Evolutionary conservation across 805 yeast species (phyloP).

Genomic region (Gaillardinia entomophila): DNA sequence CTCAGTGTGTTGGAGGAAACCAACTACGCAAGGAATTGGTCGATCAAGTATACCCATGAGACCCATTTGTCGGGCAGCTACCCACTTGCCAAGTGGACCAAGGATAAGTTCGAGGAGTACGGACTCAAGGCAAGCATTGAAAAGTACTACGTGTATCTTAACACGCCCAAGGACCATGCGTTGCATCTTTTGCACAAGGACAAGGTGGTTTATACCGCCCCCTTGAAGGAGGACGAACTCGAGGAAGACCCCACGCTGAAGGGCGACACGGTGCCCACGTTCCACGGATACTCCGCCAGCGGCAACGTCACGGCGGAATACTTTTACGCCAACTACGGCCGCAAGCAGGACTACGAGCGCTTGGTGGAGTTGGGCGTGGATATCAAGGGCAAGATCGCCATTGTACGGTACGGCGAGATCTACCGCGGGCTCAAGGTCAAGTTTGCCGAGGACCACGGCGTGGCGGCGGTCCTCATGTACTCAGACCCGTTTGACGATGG

Average conservation of each 20-base stretch:
- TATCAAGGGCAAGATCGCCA: constrained; percentile 53
- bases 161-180: constrained; percentile 54
- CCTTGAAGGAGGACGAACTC: constrained; percentile 44
- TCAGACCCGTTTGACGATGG: constrained; percentile 68
- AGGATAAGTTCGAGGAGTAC: constrained; percentile 49
- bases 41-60: constrained; percentile 43
- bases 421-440: constrained; percentile 73
- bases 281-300: constrained; percentile 70
- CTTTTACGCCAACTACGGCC: constrained; percentile 68
- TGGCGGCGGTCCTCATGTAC: constrained; percentile 59
- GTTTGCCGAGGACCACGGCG: constrained; percentile 69
- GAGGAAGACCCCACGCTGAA: constrained; percentile 46
- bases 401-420: constrained; percentile 60
- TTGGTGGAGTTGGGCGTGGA: constrained; percentile 44
- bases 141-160: constrained; percentile 55
- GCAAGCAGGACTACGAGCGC: constrained; percentile 49
- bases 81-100: constrained; percentile 53
- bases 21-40: constrained; percentile 48
- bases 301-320: constrained; percentile 68
- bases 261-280: constrained; percentile 58
- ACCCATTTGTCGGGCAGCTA: constrained; percentile 56
- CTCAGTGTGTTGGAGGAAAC: constrained; percentile 7
- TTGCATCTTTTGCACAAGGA: constrained; percentile 37
- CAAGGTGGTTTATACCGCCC: constrained; percentile 42
- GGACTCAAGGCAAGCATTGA: constrained; percentile 53